phyloP scores from a whole-genome alignment of 1,284 basidiomycete species.

The Heterobasidion irregulare region DNA sequence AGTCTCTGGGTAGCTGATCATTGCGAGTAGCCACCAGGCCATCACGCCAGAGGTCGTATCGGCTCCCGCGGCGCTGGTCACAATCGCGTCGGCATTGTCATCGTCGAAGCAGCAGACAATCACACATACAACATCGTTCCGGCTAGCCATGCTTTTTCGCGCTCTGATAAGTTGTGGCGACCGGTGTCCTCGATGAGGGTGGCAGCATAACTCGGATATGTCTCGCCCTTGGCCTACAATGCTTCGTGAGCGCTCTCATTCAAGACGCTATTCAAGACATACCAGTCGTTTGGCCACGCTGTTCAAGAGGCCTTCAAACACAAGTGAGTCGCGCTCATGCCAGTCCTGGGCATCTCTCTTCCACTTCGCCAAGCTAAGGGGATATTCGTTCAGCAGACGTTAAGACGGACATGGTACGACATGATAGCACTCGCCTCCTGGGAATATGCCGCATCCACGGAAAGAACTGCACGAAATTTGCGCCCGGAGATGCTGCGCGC shows the following conservation, averaged over 20 bases:
- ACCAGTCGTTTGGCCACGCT: conserved; percentile 11
- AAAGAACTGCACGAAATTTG: conserved; percentile 11
- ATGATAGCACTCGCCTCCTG: conserved; percentile 4
- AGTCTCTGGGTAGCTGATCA: conserved; percentile 15
- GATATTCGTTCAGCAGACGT: conserved; percentile 3
- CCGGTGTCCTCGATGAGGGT: conserved; percentile 9
- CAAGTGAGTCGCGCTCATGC: conserved; percentile 8
- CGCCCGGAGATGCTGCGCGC: conserved; percentile 10
- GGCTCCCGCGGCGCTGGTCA: conserved; percentile 13
- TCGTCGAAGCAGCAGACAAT: background rate
- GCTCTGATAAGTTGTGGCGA: conserved; percentile 8
- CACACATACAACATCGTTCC: conserved; percentile 13
- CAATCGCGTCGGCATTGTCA: background rate
- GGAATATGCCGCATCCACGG: conserved; percentile 11
- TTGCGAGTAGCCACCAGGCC: conserved; percentile 20
- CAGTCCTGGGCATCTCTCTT: conserved; percentile 11
- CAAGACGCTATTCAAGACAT: conserved; percentile 4
- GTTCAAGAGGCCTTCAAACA: conserved; percentile 12
- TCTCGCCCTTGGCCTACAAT: conserved; percentile 10
- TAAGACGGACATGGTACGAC: background rate
- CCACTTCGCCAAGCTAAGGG: conserved; percentile 12
- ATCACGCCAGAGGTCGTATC: conserved; percentile 13
- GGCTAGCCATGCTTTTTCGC: conserved; percentile 14
- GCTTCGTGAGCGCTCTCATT: background rate
- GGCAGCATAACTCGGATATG: conserved; percentile 9